Evolutionary conservation across 2,329 filamentous ascomycete species (phyloP).

Genomic region (Pseudohalonectria lignicola): DNA sequence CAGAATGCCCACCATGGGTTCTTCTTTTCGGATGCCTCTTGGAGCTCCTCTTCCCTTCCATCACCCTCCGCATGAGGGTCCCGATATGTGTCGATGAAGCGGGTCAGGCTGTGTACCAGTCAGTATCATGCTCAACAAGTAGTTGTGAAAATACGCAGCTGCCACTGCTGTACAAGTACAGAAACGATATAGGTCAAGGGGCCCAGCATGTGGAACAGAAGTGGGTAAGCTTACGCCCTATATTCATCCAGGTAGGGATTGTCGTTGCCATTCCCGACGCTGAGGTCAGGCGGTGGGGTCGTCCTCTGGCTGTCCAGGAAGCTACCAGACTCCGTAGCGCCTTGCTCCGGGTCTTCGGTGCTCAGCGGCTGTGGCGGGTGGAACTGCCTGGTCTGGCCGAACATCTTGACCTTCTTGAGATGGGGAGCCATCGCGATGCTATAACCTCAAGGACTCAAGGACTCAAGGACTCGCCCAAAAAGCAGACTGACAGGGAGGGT

Average conservation of each 20-base stretch:
- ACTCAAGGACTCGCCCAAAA: too few relatives aligned
- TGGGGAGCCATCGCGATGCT: constrained; percentile 16
- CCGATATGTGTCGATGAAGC: constrained; percentile 26
- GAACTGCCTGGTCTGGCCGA: constrained; percentile 13
- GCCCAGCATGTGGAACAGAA: background rate
- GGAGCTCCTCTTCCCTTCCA: constrained; percentile 16
- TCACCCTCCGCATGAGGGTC: constrained; percentile 18
- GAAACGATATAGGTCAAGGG: background rate
- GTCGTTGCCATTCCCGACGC: constrained; percentile 13
- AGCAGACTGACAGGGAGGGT: too few relatives aligned
- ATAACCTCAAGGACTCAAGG: background rate
- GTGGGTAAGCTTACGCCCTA: constrained; percentile 14
- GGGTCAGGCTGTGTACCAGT: constrained; percentile 7
- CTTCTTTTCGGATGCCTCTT: constrained; percentile 10
- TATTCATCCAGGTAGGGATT: constrained; percentile 22
- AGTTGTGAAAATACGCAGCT: too few relatives aligned
- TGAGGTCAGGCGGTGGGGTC: constrained; percentile 5
- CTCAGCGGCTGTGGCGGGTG: constrained; percentile 11
- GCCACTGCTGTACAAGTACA: too few relatives aligned
- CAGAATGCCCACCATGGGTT: constrained; percentile 26
- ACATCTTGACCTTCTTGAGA: constrained; percentile 18
- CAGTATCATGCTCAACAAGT: background rate
- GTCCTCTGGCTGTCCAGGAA: constrained; percentile 9
- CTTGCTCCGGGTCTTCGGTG: too few relatives aligned
- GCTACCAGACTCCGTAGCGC: constrained; percentile 18